Evolutionary conservation across 2,329 filamentous ascomycete species (phyloP).

Genomic region (Curvularia verruculosa): DNA sequence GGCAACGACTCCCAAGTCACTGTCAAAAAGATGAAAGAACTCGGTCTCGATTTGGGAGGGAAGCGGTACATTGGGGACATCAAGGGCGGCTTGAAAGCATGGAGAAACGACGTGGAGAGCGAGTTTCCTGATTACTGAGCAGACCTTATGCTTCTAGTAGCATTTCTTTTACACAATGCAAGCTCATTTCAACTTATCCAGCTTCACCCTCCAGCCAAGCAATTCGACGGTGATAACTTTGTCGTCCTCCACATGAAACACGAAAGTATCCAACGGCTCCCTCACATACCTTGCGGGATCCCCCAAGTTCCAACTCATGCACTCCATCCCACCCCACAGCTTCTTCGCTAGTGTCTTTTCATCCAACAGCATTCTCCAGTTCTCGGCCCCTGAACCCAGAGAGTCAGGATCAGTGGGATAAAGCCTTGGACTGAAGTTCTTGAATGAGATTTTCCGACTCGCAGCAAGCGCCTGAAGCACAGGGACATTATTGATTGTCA

Average conservation of each 20-base stretch:
- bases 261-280: constrained; percentile 28
- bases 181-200: constrained; percentile 13
- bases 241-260: constrained; percentile 17
- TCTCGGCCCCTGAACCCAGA: constrained; percentile 16
- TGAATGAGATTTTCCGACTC: constrained; percentile 6
- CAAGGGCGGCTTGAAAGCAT: constrained; percentile 72
- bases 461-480: constrained; percentile 23
- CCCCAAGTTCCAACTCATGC: constrained; percentile 29
- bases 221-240: constrained; percentile 19
- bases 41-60: constrained; percentile 60
- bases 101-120: constrained; percentile 71
- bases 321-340: constrained; percentile 29
- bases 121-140: constrained; percentile 62
- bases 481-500: constrained; percentile 25
- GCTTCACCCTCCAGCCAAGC: constrained; percentile 21
- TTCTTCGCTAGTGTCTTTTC: constrained; percentile 7
- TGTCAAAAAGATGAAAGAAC: constrained; percentile 67
- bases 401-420: constrained; percentile 33
- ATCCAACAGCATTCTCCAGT: constrained; percentile 29
- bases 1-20: constrained; percentile 81
- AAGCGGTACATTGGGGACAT: constrained; percentile 72
- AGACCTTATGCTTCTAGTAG: neutral
- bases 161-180: neutral
- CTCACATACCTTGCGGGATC: constrained; percentile 28
- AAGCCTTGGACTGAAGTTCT: constrained; percentile 26